Evolutionary conservation across 768 basidiomycete species (phyloP), one percentile per base, ranked within the genome.

Genomic region (Fistulinella prunicolor): DNA sequence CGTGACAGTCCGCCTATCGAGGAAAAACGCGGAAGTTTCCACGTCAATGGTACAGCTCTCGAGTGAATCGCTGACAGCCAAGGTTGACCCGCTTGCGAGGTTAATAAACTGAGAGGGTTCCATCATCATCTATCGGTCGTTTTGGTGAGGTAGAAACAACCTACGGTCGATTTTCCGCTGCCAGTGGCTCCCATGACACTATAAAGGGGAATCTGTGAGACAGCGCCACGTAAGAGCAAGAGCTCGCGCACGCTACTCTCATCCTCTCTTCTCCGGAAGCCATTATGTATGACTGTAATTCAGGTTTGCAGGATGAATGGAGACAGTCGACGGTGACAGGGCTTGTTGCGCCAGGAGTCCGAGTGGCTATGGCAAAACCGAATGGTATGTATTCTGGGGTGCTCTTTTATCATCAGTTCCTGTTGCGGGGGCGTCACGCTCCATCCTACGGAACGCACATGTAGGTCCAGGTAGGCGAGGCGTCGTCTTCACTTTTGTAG

Each of bases 1-100:
- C 1, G 67, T 73, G 37, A 82, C 67, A 14, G 46, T 57, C 9
- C 61, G 62, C 3, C 72, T 76, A 34, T 76, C 72, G 10, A 79
- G 57, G 21, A 63, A 52, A 55, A 81, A 78, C 0, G 74, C 63
- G 9, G 67, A 51, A 0, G 75, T 64, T 34, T 53, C 51, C 12
- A 63, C 60, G 13, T 62, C 53, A 38, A 53, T n/a, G 24, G 59
- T 60, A 32, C 59, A 60, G 20, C 59, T 62, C 37, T 59, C 60
- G 12, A 60, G 60, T 13, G 59, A 62, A 21, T 62, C 46, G 13
- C 60, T 62, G 44, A 62, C 60, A 17, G 43, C 38, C 30, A 59
- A 14, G 34, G 13, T 45, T 16, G 59, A 62, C 28, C 57, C 59
- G 3, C 50, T 56, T 16, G 59, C 59, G 8, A 50, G 7, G 8